A percentile compares a stretch with the other conserved stretches of the same genome.
These are phyloP conservation scores for Candida ipomoeae DNA, from an alignment of 805 yeast genomes.

Conservation along the genomic window DNA sequence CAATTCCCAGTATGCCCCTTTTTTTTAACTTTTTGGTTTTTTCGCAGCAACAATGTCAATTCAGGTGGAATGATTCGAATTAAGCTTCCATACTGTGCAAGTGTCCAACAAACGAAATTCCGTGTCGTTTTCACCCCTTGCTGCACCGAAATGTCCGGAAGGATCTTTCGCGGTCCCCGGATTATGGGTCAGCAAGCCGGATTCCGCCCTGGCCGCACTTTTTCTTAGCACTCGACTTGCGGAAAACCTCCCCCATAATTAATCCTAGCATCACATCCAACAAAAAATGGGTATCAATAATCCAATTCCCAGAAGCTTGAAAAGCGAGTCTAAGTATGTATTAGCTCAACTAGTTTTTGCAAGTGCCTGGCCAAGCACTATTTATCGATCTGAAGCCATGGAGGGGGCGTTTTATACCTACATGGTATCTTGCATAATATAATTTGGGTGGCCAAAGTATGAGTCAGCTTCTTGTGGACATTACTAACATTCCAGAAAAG, in stretches of 20 bases:
- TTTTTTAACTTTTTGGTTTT: conserved; percentile 6
- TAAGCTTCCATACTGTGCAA: neutral
- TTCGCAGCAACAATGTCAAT: too few relatives aligned
- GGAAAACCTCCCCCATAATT: neutral
- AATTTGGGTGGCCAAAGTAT: neutral
- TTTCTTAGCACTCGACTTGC: conserved; percentile 1
- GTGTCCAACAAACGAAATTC: neutral
- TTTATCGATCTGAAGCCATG: neutral
- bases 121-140: neutral
- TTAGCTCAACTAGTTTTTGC: neutral
- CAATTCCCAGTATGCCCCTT: conserved; percentile 53
- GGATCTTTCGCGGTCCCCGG: conserved; percentile 2
- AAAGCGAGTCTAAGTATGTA: conserved; percentile 78
- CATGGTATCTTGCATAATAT: neutral
- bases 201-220: conserved; percentile 1
- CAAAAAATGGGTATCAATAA: conserved; percentile 61
- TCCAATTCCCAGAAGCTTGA: conserved; percentile 89
- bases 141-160: neutral
- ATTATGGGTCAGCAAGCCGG: conserved; percentile 2
- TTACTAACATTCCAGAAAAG: conserved; percentile 52
- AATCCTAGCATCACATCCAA: neutral
- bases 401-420: neutral
- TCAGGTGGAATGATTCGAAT: neutral
- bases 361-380: neutral
- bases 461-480: neutral